Evolutionary conservation across 768 basidiomycete species (phyloP).

Genomic region (Mycena polygramma): DNA sequence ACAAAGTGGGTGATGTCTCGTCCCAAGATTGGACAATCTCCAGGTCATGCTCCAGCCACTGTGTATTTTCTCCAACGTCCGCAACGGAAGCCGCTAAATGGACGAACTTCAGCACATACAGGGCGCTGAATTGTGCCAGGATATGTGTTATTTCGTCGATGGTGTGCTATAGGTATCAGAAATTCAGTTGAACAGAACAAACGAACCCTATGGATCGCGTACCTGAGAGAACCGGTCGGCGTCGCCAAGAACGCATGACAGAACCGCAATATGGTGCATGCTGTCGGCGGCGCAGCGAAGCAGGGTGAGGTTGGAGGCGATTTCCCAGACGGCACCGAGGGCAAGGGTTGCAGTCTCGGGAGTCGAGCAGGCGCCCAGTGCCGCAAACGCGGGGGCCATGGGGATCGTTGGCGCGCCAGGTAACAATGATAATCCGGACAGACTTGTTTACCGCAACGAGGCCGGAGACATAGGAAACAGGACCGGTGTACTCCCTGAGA

Average conservation of each 20-base stretch:
- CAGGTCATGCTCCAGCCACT: neutral
- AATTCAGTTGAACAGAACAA: neutral
- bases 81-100: neutral
- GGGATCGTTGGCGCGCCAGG: conserved; percentile 2
- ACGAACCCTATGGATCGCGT: neutral
- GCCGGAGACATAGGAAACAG: neutral
- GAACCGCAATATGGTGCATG: neutral
- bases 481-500: neutral
- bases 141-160: neutral
- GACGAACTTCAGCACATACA: neutral
- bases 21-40: neutral
- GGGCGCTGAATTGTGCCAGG: neutral
- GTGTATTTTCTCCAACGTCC: neutral
- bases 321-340: neutral
- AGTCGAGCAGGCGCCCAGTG: neutral
- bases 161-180: neutral
- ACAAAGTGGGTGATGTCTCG: neutral
- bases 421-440: neutral
- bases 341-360: neutral
- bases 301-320: neutral
- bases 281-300: neutral
- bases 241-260: too few species aligned
- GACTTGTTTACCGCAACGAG: neutral
- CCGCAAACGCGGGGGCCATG: neutral
- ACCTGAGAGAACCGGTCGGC: neutral